A percentile compares a stretch with the other conserved stretches of the same genome.
These are phyloP conservation scores for Suhomyces coccinellae DNA, from an alignment of 1,139 yeast genomes.

Conservation along the genomic window DNA sequence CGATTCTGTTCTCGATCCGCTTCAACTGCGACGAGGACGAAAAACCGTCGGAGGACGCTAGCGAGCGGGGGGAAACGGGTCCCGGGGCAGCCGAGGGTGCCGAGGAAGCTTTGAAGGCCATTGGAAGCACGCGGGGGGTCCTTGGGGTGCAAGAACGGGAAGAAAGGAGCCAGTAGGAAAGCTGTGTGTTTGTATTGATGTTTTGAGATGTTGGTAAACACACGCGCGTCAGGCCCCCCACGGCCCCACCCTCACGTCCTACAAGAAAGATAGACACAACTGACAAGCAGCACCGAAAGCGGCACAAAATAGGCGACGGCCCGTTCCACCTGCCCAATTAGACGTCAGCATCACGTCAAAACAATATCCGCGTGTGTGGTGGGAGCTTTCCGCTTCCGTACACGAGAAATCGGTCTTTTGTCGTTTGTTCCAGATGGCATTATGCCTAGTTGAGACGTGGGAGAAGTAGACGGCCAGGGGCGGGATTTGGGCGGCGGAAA, in stretches of 20 bases:
- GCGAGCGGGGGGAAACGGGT: neutral
- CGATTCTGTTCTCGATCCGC: conserved; percentile 18
- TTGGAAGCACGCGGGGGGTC: neutral
- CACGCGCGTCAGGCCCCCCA: no score
- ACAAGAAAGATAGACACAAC: no score
- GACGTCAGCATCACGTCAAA: neutral
- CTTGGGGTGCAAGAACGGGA: neutral
- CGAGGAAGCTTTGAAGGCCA: neutral
- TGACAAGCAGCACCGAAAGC: no score
- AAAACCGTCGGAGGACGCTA: neutral
- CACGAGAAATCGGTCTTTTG: neutral
- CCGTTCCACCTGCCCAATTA: no score
- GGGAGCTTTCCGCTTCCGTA: neutral
- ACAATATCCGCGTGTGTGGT: neutral
- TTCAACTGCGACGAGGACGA: conserved; percentile 13
- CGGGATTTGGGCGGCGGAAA: no score
- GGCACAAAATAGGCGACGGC: no score
- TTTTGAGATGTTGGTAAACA: no score
- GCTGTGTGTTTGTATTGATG: neutral
- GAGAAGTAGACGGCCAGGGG: no score
- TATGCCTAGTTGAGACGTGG: no score
- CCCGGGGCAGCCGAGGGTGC: neutral
- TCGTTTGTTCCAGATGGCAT: no score
- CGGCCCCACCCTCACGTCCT: no score
- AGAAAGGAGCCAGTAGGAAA: neutral